A percentile compares a stretch with the other conserved stretches of the same genome.
Conservation (phyloP, 148 eudicot species). For the Heliosperma pusillum region DNA sequence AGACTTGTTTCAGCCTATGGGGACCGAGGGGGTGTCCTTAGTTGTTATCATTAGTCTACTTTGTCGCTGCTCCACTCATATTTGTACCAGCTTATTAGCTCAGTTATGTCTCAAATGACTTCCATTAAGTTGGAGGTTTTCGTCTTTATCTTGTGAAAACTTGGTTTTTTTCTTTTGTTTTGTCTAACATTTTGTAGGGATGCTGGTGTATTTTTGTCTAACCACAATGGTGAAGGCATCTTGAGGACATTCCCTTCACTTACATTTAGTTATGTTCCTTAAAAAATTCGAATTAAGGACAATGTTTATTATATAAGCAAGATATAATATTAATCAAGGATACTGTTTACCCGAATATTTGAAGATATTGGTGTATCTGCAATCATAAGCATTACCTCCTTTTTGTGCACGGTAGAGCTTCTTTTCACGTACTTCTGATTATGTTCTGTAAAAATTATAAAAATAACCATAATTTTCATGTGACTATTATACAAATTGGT, state of each 20-base stretch:
- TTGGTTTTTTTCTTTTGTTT: background rate
- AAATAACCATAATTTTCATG: background rate
- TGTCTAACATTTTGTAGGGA: background rate
- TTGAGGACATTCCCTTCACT: background rate
- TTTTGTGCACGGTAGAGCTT: background rate
- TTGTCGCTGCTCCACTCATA: background rate
- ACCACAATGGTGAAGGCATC: background rate
- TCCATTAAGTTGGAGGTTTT: background rate
- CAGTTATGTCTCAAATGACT: conserved; percentile 3
- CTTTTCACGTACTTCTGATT: background rate
- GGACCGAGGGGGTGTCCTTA: background rate
- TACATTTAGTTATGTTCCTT: background rate
- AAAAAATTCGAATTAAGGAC: background rate
- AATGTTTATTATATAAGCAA: no score
- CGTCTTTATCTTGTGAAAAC: background rate
- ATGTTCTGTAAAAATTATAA: background rate
- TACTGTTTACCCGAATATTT: background rate
- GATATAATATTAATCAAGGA: background rate
- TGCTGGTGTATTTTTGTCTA: background rate
- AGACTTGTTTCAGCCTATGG: background rate
- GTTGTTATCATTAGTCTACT: background rate
- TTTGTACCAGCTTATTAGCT: background rate
- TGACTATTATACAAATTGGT: background rate
- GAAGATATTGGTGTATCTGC: background rate
- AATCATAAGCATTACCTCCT: background rate